Evolutionary conservation across 1,139 yeast species (phyloP), one percentile per base, ranked within the genome.

Genomic region (Sugiyamaella xylanicola): DNA sequence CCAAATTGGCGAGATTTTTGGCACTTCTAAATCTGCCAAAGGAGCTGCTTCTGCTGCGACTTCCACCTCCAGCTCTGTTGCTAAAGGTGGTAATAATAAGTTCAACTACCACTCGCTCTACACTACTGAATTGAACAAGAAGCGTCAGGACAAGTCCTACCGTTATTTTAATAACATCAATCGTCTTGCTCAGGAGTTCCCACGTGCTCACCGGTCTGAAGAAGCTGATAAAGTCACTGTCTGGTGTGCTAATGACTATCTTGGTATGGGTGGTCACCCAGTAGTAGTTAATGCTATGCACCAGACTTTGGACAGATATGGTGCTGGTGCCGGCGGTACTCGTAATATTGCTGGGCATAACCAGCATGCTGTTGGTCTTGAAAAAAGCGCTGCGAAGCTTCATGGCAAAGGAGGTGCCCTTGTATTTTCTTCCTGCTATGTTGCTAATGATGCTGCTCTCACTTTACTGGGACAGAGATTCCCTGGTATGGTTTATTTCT

Each of bases 241-340:
- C 56, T 93, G 99, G 99, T 93, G 99, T 69, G 91, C 98, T 46
- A 93, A 93, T 72, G 99, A 93, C 73, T 93, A 93, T 73, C 79
- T 93, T 61, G 97, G 98, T 17, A 88, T 95, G 95, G 95, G 97
- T 52, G 84, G 82, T 68, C 87, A 93, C 71, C 80, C 80, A 60
- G 76, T 77, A 58, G 93, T 93, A 47, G 75, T 89, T 60, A 75
- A 80, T 21, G 85, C 85, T 57, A 93, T 93, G 95, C 87, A 86
- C 66, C 70, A 77, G 51, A 86, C 95, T 21, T 80, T 93, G 72
- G 89, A 87, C 67, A 85, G 83, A 76, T 93, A 93, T 71, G 99
- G 99, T 65, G 87, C 96, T 13, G 99, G 99, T 66, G 96, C 99
- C 15, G 99, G 99, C 67, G 99, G 99, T 64, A 93, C 99, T 54